phyloP scores from a whole-genome alignment of 2,329 filamentous ascomycete species.

The Dothiorella sarmentorum region DNA sequence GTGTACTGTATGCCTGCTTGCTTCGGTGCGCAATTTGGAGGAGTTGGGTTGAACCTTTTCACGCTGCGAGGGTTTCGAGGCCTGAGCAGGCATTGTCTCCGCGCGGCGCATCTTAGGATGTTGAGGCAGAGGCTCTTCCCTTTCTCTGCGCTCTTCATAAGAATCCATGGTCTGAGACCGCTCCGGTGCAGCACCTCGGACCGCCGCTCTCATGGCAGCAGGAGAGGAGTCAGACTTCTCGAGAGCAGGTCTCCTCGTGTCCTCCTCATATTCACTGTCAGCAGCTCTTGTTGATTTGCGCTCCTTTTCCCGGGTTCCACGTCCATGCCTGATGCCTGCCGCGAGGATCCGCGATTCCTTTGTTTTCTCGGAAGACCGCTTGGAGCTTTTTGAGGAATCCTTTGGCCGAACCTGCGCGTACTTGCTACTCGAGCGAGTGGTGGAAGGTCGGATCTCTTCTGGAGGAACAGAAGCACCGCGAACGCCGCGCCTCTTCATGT shows the following conservation, averaged over 20 bases:
- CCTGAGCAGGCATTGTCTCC: slow-evolving; percentile 40
- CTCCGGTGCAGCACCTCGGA: slow-evolving; percentile 24
- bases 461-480: neutral
- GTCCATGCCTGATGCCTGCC: slow-evolving; percentile 1
- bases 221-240: slow-evolving; percentile 38
- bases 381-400: neutral
- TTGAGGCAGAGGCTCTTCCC: slow-evolving; percentile 23
- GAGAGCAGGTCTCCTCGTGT: slow-evolving; percentile 33
- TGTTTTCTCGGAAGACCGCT: slow-evolving; percentile 1
- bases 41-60: slow-evolving; percentile 27
- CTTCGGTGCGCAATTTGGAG: slow-evolving; percentile 32
- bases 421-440: neutral
- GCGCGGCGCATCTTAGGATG: slow-evolving; percentile 38
- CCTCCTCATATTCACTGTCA: slow-evolving; percentile 28
- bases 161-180: slow-evolving; percentile 31
- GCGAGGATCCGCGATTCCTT: slow-evolving; percentile 11
- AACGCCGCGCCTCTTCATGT: neutral
- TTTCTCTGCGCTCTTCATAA: slow-evolving; percentile 29
- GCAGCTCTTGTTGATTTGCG: slow-evolving; percentile 32
- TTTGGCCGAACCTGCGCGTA: slow-evolving; percentile 13
- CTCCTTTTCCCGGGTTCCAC: slow-evolving; percentile 22
- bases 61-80: slow-evolving; percentile 26
- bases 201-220: slow-evolving; percentile 31
- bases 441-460: slow-evolving; percentile 1
- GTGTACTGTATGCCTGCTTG: slow-evolving; percentile 18